Evolutionary conservation across 2,329 filamentous ascomycete genomes (phyloP).

Genomic region (Pestalotiopsis sp.): DNA sequence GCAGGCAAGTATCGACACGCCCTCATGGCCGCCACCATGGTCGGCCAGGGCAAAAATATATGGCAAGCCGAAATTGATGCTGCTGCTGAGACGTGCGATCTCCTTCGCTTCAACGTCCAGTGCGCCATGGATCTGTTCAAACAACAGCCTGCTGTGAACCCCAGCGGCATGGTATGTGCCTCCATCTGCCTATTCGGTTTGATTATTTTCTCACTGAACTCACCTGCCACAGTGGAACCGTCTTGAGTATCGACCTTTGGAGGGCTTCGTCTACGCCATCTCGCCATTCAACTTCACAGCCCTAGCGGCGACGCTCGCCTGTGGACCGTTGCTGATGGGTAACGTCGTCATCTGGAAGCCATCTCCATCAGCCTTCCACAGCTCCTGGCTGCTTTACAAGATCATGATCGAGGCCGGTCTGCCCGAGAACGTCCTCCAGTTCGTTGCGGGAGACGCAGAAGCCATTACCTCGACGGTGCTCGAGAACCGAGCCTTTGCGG

Average conservation of each 20-base stretch:
- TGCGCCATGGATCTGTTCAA: slow-evolving; percentile 90
- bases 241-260: slow-evolving; percentile 38
- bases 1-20: slow-evolving; percentile 93
- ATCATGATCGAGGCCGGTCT: slow-evolving; percentile 42
- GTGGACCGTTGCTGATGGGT: slow-evolving; percentile 36
- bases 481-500: slow-evolving; percentile 18
- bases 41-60: slow-evolving; percentile 96
- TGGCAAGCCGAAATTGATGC: slow-evolving; percentile 98
- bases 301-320: slow-evolving; percentile 37
- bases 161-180: background rate
- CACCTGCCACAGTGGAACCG: slow-evolving; percentile 17
- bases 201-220: background rate
- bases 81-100: slow-evolving; percentile 81
- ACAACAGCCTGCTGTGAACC: slow-evolving; percentile 64
- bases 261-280: slow-evolving; percentile 43
- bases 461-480: slow-evolving; percentile 4
- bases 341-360: slow-evolving; percentile 46
- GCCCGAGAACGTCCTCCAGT: slow-evolving; percentile 32
- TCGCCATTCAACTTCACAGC: slow-evolving; percentile 46
- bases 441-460: slow-evolving; percentile 39
- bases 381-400: slow-evolving; percentile 37
- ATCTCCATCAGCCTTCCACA: slow-evolving; percentile 32
- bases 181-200: background rate
- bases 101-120: slow-evolving; percentile 91
- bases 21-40: slow-evolving; percentile 93